These are phyloP conservation scores for Ophiocordyceps australis DNA, from an alignment of 2,329 filamentous ascomycete genomes.

Conservation along the genomic window DNA sequence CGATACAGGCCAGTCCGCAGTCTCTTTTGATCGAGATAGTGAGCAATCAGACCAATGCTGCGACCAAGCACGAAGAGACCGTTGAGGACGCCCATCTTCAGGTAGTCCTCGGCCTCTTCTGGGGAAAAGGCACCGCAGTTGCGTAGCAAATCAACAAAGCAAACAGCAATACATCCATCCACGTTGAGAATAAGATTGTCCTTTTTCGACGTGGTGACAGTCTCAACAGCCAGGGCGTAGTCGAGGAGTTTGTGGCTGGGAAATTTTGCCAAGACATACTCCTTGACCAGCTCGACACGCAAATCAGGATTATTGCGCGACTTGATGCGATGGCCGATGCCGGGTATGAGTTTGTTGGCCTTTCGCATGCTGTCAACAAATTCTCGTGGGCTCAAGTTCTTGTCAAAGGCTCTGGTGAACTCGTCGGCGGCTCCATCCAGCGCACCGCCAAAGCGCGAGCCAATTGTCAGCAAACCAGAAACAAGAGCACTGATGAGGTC, in stretches of 20 bases:
- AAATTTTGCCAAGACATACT: conserved; percentile 96
- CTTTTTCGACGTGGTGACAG: conserved; percentile 98
- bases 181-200: conserved; percentile 99
- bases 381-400: conserved; percentile 93
- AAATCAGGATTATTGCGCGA: conserved; percentile 99
- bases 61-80: conserved; percentile 96
- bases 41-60: conserved; percentile 96
- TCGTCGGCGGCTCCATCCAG: conserved; percentile 95
- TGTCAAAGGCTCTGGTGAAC: conserved; percentile 96
- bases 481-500: conserved; percentile 93
- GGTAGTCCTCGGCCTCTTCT: conserved; percentile 97
- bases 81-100: conserved; percentile 98
- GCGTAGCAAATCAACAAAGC: conserved; percentile 93
- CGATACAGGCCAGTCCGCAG: conserved; percentile 96
- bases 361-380: conserved; percentile 99
- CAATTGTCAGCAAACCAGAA: conserved; percentile 92
- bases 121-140: conserved; percentile 93
- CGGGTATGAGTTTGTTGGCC: conserved; percentile 99
- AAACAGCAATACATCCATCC: conserved; percentile 93
- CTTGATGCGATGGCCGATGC: conserved; percentile 99
- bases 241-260: conserved; percentile 95
- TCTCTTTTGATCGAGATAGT: conserved; percentile 99
- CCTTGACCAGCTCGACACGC: conserved; percentile 97
- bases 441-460: conserved; percentile 95
- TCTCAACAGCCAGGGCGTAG: conserved; percentile 95